Evolutionary conservation across 2,329 filamentous ascomycete genomes (phyloP).

Genomic region (Trichoderma sp.): DNA sequence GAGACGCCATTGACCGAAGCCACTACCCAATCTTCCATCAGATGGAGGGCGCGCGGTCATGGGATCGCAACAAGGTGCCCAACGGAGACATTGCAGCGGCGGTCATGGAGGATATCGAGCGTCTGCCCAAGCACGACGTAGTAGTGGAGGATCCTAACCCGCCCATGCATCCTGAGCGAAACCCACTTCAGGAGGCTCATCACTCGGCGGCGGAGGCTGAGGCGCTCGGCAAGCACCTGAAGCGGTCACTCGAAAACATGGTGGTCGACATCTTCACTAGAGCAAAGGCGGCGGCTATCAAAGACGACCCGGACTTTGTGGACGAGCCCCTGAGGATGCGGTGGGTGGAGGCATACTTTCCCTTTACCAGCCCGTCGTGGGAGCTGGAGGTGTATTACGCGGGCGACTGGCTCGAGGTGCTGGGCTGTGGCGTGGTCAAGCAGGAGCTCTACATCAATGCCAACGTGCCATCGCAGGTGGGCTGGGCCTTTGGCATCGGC

Average conservation of each 20-base stretch:
- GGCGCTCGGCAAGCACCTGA: constrained; percentile 81
- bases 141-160: constrained; percentile 83
- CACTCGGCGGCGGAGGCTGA: constrained; percentile 78
- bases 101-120: constrained; percentile 69
- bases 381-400: constrained; percentile 95
- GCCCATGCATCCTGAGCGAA: constrained; percentile 72
- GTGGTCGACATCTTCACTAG: constrained; percentile 85
- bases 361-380: constrained; percentile 94
- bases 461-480: constrained; percentile 71
- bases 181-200: constrained; percentile 74
- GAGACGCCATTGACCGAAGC: constrained; percentile 91
- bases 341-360: constrained; percentile 98
- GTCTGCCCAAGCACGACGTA: constrained; percentile 71
- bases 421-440: constrained; percentile 88
- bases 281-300: constrained; percentile 66
- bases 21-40: constrained; percentile 99
- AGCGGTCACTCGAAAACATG: constrained; percentile 84
- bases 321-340: constrained; percentile 79
- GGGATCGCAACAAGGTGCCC: constrained; percentile 68
- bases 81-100: constrained; percentile 61
- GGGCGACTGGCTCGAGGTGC: constrained; percentile 92
- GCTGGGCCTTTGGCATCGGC: constrained; percentile 95
- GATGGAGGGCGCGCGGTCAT: constrained; percentile 93
- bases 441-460: constrained; percentile 80
- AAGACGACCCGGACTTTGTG: constrained; percentile 49